Evolutionary conservation across 208 protist species (phyloP).

Genomic region (Wallacemonas rigidus): DNA sequence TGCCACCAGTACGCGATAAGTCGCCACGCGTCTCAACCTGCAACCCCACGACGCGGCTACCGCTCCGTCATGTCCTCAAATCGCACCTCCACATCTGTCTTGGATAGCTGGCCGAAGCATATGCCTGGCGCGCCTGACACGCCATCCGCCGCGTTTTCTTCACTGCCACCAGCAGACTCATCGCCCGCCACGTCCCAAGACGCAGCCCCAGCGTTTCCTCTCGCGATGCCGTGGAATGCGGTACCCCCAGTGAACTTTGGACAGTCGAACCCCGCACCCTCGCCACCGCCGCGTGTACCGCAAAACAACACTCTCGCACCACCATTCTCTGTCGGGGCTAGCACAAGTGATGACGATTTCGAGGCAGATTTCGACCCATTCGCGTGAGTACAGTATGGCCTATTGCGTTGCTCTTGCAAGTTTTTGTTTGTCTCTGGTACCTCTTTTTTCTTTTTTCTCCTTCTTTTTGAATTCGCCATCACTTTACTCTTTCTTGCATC

Average conservation of each 20-base stretch:
- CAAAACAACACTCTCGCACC: background rate
- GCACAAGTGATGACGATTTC: conserved; percentile 31
- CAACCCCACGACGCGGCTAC: background rate
- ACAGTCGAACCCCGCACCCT: background rate
- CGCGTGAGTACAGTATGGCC: conserved; percentile 19
- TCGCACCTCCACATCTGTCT: conserved; percentile 2
- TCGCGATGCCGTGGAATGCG: too few relatives aligned
- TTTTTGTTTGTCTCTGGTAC: conserved; percentile 13
- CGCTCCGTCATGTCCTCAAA: conserved; percentile 11
- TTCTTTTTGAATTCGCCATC: conserved; percentile 3
- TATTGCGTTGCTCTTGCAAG: conserved; percentile 12
- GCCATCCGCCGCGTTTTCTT: background rate
- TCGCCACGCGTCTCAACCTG: conserved; percentile 2
- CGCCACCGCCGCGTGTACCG: background rate
- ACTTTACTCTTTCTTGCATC: background rate
- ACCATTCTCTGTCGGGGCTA: conserved; percentile 2
- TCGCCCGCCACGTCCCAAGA: background rate
- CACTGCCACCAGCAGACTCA: background rate
- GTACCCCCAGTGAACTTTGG: background rate
- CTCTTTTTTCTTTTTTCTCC: conserved; percentile 14
- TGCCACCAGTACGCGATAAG: conserved; percentile 14
- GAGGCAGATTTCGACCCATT: conserved; percentile 60
- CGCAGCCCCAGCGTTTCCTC: too few relatives aligned
- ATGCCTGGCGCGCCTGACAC: background rate
- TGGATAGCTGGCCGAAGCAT: conserved; percentile 7